phyloP scores from a whole-genome alignment of 192 early-diverging fungal species.

The Chytriomyces sp. region DNA sequence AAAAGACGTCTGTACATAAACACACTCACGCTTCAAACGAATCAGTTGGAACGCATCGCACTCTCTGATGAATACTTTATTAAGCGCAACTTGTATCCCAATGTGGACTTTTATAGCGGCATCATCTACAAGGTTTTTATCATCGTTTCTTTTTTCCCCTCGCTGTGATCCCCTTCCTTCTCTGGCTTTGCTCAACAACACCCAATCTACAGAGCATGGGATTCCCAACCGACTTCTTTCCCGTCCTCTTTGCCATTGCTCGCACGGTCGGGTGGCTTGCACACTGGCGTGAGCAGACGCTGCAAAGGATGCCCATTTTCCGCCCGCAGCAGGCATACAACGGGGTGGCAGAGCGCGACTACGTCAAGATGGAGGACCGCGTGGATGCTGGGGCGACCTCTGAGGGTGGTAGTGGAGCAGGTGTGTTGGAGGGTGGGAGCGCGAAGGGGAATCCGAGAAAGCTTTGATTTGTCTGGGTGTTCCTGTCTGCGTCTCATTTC shows the following conservation, averaged over 20 bases:
- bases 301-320: constrained; percentile 62
- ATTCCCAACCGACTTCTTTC: constrained; percentile 75
- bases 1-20: neutral
- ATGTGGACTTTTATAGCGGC: constrained; percentile 60
- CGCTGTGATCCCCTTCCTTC: neutral
- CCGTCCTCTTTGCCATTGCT: constrained; percentile 65
- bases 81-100: constrained; percentile 65
- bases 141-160: neutral
- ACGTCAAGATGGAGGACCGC: constrained; percentile 38
- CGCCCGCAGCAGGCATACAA: constrained; percentile 66
- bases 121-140: constrained; percentile 61
- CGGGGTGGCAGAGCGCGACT: constrained; percentile 50
- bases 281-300: constrained; percentile 64
- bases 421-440: too few relatives aligned
- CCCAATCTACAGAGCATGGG: constrained; percentile 49
- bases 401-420: too few relatives aligned
- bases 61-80: constrained; percentile 66
- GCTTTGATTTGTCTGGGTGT: neutral
- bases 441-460: neutral
- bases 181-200: neutral
- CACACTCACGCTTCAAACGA: neutral
- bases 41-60: constrained; percentile 56
- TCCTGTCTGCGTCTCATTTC: too few relatives aligned
- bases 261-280: constrained; percentile 64
- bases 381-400: neutral